phyloP scores from a whole-genome alignment of 2,329 filamentous ascomycete genomes.

The Claviceps africana region DNA sequence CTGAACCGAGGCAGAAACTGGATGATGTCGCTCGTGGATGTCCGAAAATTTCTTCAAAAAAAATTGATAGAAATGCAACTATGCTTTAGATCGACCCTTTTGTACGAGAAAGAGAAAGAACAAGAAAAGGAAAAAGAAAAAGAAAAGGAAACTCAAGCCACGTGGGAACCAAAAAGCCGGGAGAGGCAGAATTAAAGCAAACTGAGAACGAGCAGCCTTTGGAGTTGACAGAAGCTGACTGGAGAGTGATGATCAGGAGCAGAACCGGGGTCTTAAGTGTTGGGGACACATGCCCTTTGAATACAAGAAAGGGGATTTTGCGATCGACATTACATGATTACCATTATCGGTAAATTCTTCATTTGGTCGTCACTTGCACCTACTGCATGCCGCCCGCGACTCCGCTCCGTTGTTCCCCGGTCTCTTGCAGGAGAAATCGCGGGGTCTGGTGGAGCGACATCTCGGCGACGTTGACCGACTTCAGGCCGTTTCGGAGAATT shows the following conservation, averaged over 20 bases:
- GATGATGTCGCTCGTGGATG: background rate
- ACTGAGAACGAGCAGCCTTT: no score
- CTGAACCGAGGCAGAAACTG: background rate
- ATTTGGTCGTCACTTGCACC: background rate
- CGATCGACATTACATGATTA: background rate
- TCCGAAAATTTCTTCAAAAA: background rate
- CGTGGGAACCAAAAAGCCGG: no score
- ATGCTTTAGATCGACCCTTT: no score
- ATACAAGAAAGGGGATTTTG: background rate
- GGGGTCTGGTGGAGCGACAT: constrained; percentile 1
- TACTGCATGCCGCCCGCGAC: background rate
- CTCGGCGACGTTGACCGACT: constrained; percentile 4
- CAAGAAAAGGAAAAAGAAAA: no score
- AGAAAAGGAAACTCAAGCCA: no score
- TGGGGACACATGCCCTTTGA: background rate
- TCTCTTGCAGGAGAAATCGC: background rate
- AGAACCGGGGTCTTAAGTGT: background rate
- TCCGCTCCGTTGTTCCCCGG: background rate
- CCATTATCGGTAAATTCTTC: background rate
- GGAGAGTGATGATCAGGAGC: background rate
- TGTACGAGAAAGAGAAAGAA: no score
- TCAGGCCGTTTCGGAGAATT: background rate
- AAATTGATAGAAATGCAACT: background rate
- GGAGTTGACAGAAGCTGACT: background rate
- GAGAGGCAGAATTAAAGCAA: no score